Evolutionary conservation across 805 yeast genomes (phyloP).

Genomic region (Saccharomycopsis malanga): DNA sequence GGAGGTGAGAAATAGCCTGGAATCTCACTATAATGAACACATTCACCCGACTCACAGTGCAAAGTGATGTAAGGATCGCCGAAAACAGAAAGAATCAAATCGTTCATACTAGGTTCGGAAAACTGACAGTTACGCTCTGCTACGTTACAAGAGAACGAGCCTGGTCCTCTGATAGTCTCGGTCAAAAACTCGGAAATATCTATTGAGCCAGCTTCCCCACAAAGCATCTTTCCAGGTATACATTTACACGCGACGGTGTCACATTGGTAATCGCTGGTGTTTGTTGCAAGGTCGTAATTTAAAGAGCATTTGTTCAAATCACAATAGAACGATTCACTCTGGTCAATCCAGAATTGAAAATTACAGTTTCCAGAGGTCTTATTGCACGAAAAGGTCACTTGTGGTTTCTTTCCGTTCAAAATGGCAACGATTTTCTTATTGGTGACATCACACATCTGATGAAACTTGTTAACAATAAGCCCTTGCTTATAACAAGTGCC

Average conservation of each 20-base stretch:
- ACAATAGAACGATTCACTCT: slow-evolving; percentile 85
- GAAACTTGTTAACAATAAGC: slow-evolving; percentile 67
- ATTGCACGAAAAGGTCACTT: slow-evolving; percentile 87
- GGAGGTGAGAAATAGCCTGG: slow-evolving; percentile 80
- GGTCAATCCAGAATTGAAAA: slow-evolving; percentile 95
- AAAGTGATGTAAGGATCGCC: slow-evolving; percentile 91
- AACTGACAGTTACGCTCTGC: slow-evolving; percentile 58
- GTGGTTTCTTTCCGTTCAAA: slow-evolving; percentile 75
- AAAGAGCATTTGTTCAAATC: slow-evolving; percentile 69
- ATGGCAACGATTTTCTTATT: slow-evolving; percentile 78
- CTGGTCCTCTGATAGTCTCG: slow-evolving; percentile 89
- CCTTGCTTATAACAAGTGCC: slow-evolving; percentile 92
- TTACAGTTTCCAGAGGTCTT: slow-evolving; percentile 59
- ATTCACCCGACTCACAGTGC: slow-evolving; percentile 80
- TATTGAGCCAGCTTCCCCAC: slow-evolving; percentile 91
- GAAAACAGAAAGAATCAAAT: slow-evolving; percentile 78
- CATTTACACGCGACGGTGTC: slow-evolving; percentile 77
- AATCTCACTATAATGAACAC: slow-evolving; percentile 84
- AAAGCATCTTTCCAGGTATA: slow-evolving; percentile 84
- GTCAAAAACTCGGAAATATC: slow-evolving; percentile 89
- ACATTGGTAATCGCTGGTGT: slow-evolving; percentile 73
- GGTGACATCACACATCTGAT: slow-evolving; percentile 93
- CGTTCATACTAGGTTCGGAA: slow-evolving; percentile 95
- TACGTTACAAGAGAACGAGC: slow-evolving; percentile 78
- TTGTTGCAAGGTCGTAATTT: slow-evolving; percentile 51